These are phyloP conservation scores for Volvariella surrecta DNA, from an alignment of 1,284 basidiomycete genomes.

Conservation along the genomic window DNA sequence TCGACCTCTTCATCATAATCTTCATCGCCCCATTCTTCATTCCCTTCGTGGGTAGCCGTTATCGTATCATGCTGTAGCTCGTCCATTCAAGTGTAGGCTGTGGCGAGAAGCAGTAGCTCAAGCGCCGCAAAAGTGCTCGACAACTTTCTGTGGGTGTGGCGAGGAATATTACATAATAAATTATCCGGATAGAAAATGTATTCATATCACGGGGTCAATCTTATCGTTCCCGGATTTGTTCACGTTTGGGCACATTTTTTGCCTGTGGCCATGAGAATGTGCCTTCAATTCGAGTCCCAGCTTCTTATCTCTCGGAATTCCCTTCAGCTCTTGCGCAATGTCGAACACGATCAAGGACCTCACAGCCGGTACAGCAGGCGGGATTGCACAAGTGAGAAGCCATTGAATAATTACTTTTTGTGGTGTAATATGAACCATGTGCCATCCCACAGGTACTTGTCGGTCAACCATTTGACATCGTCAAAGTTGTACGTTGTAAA, in stretches of 20 bases:
- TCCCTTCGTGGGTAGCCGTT: constrained; percentile 13
- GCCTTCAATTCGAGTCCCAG: background rate
- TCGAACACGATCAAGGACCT: constrained; percentile 66
- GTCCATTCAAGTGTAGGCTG: constrained; percentile 3
- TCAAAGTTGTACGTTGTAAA: constrained; percentile 73
- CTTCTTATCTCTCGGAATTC: constrained; percentile 5
- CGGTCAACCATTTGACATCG: constrained; percentile 94
- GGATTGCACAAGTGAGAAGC: constrained; percentile 71
- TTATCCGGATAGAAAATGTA: background rate
- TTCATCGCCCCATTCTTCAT: constrained; percentile 34
- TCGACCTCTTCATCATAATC: constrained; percentile 44
- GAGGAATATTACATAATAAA: constrained; percentile 8
- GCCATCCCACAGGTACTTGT: constrained; percentile 67
- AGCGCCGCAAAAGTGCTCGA: constrained; percentile 4
- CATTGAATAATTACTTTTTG: constrained; percentile 1
- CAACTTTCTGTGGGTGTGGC: constrained; percentile 8
- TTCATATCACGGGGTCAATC: constrained; percentile 14
- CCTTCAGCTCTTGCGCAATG: constrained; percentile 19
- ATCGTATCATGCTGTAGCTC: constrained; percentile 4
- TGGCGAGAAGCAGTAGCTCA: constrained; percentile 1
- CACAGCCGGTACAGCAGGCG: constrained; percentile 79
- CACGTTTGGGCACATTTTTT: constrained; percentile 10
- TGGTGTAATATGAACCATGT: constrained; percentile 6
- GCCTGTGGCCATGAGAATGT: background rate
- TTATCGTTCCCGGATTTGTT: constrained; percentile 22